Base-by-base conservation (phyloP, 352 stramenopile genomes). In the Globisporangium spiculum region DNA sequence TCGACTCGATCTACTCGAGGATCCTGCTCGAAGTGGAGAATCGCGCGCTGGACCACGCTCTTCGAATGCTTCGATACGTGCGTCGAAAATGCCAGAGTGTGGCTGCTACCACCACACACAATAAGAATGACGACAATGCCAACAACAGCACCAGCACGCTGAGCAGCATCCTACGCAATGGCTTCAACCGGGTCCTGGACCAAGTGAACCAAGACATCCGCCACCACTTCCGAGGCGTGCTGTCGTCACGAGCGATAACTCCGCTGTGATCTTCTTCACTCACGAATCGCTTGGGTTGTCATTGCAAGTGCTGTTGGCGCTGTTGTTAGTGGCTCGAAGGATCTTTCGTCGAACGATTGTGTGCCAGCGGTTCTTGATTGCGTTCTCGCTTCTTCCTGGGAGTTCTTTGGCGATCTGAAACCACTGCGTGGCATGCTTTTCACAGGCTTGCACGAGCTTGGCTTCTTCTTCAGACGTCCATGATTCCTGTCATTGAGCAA, bases 1-100 rank as follows among this genome's bases (percentile, higher is more conserved):
- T 94, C 36, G 85, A 94, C 69, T 73, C 85, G 18, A 88, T 94
- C 26, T 92, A 91, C 69, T 88, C 79, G 1, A 79, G 87, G 4
- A 86, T 93, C 48, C 72, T 92, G 41, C 46, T 90, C 18, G 87
- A 94, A 54, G 77, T 94, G 32, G 87, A 94, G 63, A 75, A 72
- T 24, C 72, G 69, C 53, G 66, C 79, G 12, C 75, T 94, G 2
- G 83, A 93, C 27, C 67, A 78, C 41, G 83, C 72, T 3, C 65
- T 92, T 30, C 71, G 79, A 4, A 94, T 93, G 85, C 75, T 93
- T 34, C 83, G 87, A 12, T 94, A 81, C 60, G 58, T 91, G 59
- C 83, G 84, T 12, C 80, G 87, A 6, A 92, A 90, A 63, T 91
- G 84, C 68, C 68, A 52, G 27, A 14, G 27, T 18, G 53, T 68